Evolutionary conservation across 805 yeast species (phyloP), one percentile per base, ranked within the genome.

Genomic region (Naumovozyma dairenensis): DNA sequence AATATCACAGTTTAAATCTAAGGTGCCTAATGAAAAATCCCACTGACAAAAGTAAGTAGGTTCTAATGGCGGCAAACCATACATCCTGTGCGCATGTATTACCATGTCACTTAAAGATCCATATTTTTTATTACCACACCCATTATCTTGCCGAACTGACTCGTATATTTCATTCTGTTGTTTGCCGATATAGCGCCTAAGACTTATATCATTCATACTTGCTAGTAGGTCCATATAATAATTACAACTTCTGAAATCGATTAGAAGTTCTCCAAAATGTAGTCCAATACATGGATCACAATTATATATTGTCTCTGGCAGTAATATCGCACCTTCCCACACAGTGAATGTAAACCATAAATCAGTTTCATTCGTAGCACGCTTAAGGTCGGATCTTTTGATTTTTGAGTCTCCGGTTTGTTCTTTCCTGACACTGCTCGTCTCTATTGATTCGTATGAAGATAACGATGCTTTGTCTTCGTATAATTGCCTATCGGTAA

Each of bases 161-260:
- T 49, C 51, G 37, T 45, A 44, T 4, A 52, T 30, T 2, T 45
- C 52, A 29, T 46, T 38, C 2, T 49, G 35, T 3, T 38, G 38
- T 6, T 33, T 39, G 7, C 36, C 19, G 6, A 35, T 31, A 22
- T 39, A 49, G 10, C 49, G 29, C 17, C 39, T 45, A 3, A 52
- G n/a, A 12, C 32, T 20, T 9, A 39, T 40, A 21, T 46, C 42
- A 31, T 40, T 38, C 28, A 52, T 22, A 43, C 82, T 75, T 1
- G 80, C 80, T 48, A 85, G 89, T 40, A 89, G 53, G 50, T 89
- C 96, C 96, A 92, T 87, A 51, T 89, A 92, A 55, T 81, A 92
- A 46, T 85, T 82, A 13, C 89, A 80, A 57, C 85, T 80, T 35
- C 97, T 64, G n/a, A 84, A 64, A 51, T 86, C 96, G 18, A 83